These are phyloP conservation scores for Halophytophthora batemanensis DNA, from an alignment of 352 stramenopile species.

Conservation along the genomic window DNA sequence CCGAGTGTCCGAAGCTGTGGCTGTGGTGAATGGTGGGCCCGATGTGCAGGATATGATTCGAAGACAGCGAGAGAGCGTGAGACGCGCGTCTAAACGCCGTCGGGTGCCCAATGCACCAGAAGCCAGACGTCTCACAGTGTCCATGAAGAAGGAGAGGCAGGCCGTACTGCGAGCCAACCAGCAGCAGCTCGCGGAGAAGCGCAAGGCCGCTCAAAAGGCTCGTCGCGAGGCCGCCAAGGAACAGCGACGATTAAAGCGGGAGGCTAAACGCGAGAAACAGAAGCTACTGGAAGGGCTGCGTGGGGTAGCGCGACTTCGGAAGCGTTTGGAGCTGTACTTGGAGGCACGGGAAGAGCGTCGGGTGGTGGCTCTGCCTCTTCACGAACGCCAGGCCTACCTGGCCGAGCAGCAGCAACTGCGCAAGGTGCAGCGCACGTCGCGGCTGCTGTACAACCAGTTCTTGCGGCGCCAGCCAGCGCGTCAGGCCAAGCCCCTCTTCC, in stretches of 20 bases:
- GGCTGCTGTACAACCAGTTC: conserved; percentile 74
- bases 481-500: conserved; percentile 55
- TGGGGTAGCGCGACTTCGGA: conserved; percentile 56
- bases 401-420: conserved; percentile 55
- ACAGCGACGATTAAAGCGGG: conserved; percentile 30
- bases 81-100: conserved; percentile 14
- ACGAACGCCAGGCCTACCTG: conserved; percentile 59
- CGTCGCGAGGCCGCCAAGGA: conserved; percentile 28
- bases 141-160: conserved; percentile 56
- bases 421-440: conserved; percentile 59
- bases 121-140: conserved; percentile 36
- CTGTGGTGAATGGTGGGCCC: conserved; percentile 20
- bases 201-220: conserved; percentile 37
- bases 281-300: conserved; percentile 40
- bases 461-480: conserved; percentile 49
- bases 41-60: conserved; percentile 19
- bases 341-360: conserved; percentile 33
- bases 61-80: conserved; percentile 18
- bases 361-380: conserved; percentile 43
- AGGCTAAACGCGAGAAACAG: conserved; percentile 39
- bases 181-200: conserved; percentile 38
- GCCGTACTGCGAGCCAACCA: conserved; percentile 44
- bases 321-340: conserved; percentile 48
- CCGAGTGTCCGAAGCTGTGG: conserved; percentile 43
- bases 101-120: conserved; percentile 6